Conservation (phyloP, 2,329 filamentous ascomycete genomes). For the Stagonosporopsis tanaceti region DNA sequence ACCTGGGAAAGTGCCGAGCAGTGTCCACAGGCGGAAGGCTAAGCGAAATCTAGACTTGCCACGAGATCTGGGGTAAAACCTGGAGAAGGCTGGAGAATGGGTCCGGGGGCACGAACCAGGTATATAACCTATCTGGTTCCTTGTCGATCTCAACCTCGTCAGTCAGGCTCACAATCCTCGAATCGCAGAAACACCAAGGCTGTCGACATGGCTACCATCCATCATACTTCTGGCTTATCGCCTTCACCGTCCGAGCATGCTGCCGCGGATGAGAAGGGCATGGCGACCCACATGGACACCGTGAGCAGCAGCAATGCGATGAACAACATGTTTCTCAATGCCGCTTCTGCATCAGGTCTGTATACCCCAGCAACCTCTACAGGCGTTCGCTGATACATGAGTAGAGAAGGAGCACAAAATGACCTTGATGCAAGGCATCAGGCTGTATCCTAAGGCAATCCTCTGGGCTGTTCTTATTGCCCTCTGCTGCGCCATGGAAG, state of each 20-base stretch:
- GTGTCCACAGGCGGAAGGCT: background rate
- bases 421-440: constrained; percentile 71
- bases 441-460: constrained; percentile 82
- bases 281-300: background rate
- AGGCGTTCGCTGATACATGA: background rate
- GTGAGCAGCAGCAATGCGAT: constrained; percentile 1
- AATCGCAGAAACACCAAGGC: background rate
- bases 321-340: constrained; percentile 3
- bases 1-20: background rate
- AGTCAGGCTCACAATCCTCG: background rate
- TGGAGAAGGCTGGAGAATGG: background rate
- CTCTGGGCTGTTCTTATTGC: constrained; percentile 82
- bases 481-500: constrained; percentile 86
- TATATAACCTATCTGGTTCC: background rate
- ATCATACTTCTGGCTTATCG: background rate
- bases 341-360: constrained; percentile 1
- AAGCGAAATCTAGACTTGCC: background rate
- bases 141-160: background rate
- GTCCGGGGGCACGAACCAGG: background rate
- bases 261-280: background rate
- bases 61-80: background rate
- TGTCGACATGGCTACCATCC: background rate
- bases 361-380: background rate
- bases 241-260: background rate
- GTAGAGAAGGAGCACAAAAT: constrained; percentile 5